Evolutionary conservation across 768 basidiomycete genomes (phyloP).

Genomic region (Lactarius psammicola): DNA sequence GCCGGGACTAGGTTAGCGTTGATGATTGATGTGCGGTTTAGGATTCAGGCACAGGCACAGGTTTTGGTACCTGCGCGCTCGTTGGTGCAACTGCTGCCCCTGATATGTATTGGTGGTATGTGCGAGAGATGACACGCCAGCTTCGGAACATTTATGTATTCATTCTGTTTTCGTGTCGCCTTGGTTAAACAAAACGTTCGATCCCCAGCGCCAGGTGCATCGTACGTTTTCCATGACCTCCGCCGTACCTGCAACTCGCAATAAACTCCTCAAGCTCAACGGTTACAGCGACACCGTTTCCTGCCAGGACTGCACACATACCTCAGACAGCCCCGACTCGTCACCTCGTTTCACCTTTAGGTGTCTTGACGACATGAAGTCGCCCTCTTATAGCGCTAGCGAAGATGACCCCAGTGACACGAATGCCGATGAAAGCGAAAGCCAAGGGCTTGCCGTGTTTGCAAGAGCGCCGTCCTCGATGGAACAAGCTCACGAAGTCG

Average conservation of each 20-base stretch:
- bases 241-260: background rate
- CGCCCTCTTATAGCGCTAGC: conserved; percentile 5
- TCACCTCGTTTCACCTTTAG: conserved; percentile 6
- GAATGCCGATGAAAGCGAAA: conserved; percentile 20
- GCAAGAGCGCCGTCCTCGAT: background rate
- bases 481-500: conserved; percentile 10
- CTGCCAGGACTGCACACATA: background rate
- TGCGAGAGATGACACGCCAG: background rate
- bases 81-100: background rate
- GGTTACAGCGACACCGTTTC: background rate
- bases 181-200: background rate
- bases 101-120: background rate
- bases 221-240: conserved; percentile 12
- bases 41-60: background rate
- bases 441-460: background rate
- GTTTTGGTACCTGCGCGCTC: background rate
- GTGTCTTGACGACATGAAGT: conserved; percentile 7
- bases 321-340: background rate
- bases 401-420: conserved; percentile 22
- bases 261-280: conserved; percentile 10
- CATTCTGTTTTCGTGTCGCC: background rate
- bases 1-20: too few species aligned
- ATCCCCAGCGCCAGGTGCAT: background rate
- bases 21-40: background rate
- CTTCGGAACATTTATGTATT: background rate